These are phyloP conservation scores for Venturiaceae sp. DNA, from an alignment of 2,329 filamentous ascomycete species.

Conservation along the genomic window DNA sequence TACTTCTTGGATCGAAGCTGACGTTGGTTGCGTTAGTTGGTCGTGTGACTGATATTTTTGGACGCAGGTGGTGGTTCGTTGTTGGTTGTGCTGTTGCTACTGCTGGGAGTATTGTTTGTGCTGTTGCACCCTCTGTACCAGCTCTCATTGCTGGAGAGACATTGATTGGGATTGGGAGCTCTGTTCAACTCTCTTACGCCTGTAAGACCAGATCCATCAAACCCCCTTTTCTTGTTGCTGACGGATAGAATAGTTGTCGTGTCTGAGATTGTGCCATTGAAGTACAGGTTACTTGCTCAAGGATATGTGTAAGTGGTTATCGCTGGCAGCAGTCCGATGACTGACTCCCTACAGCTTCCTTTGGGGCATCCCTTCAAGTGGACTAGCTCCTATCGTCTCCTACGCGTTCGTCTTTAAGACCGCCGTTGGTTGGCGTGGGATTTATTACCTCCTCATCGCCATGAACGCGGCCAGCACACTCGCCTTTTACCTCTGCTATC, in stretches of 20 bases:
- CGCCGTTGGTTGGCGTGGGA: conserved; percentile 10
- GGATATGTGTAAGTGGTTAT: too few species aligned
- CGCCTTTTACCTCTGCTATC: conserved; percentile 9
- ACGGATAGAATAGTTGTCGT: conserved; percentile 9
- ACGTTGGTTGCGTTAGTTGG: too few species aligned
- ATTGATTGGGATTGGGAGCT: conserved; percentile 13
- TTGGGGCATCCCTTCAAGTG: conserved; percentile 12
- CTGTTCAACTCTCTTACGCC: conserved; percentile 13
- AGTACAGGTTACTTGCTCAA: conserved; percentile 13
- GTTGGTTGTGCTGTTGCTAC: conserved; percentile 12
- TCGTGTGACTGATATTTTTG: conserved; percentile 19
- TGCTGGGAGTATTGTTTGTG: conserved; percentile 13
- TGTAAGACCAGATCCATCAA: conserved; percentile 11
- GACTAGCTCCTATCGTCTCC: conserved; percentile 7
- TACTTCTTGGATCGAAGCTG: too few species aligned
- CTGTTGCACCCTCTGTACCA: conserved; percentile 12
- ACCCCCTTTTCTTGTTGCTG: background rate
- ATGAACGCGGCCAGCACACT: conserved; percentile 5
- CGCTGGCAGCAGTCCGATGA: too few species aligned
- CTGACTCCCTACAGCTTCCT: conserved; percentile 13
- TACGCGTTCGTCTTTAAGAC: conserved; percentile 8
- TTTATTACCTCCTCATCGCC: conserved; percentile 10
- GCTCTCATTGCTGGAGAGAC: conserved; percentile 14
- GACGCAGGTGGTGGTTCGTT: conserved; percentile 15
- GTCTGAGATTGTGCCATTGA: conserved; percentile 13